Evolutionary conservation across 2,329 filamentous ascomycete genomes (phyloP).

Genomic region (Xylariaceae sp.): DNA sequence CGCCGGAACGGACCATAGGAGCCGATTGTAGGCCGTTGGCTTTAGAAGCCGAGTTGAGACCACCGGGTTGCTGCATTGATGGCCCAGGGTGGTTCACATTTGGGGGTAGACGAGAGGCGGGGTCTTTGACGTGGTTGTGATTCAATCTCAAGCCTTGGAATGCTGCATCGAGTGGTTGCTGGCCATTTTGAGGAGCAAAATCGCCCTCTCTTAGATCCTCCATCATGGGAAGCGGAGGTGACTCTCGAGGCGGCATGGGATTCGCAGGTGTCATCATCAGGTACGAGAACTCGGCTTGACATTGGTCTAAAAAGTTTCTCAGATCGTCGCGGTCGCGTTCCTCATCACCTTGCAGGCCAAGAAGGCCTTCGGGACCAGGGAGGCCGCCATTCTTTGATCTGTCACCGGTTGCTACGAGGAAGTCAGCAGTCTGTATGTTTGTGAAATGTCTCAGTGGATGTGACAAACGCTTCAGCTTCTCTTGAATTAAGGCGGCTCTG

Average conservation of each 20-base stretch:
- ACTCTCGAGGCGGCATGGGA: slow-evolving; percentile 69
- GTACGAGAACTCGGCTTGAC: slow-evolving; percentile 71
- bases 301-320: slow-evolving; percentile 68
- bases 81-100: slow-evolving; percentile 64
- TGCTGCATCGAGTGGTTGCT: slow-evolving; percentile 49
- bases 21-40: slow-evolving; percentile 52
- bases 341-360: slow-evolving; percentile 45
- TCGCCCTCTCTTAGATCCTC: slow-evolving; percentile 66
- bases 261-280: slow-evolving; percentile 73
- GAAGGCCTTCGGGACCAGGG: slow-evolving; percentile 51
- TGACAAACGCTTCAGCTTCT: slow-evolving; percentile 61
- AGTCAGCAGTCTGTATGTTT: slow-evolving; percentile 20
- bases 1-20: slow-evolving; percentile 61
- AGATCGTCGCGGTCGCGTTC: slow-evolving; percentile 58
- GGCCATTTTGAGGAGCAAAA: slow-evolving; percentile 53
- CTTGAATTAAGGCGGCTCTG: slow-evolving; percentile 60
- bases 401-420: slow-evolving; percentile 50
- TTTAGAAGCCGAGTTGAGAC: slow-evolving; percentile 43
- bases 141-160: slow-evolving; percentile 47
- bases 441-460: slow-evolving; percentile 16
- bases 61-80: slow-evolving; percentile 52
- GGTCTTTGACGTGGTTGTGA: slow-evolving; percentile 65
- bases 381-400: slow-evolving; percentile 46
- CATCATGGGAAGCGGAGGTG: slow-evolving; percentile 62
- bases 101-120: slow-evolving; percentile 59